Percentiles rank a stretch among this genome's conserved stretches.
Conservation (phyloP, 1,284 basidiomycete genomes). For the Sanghuangporus weigelae region DNA sequence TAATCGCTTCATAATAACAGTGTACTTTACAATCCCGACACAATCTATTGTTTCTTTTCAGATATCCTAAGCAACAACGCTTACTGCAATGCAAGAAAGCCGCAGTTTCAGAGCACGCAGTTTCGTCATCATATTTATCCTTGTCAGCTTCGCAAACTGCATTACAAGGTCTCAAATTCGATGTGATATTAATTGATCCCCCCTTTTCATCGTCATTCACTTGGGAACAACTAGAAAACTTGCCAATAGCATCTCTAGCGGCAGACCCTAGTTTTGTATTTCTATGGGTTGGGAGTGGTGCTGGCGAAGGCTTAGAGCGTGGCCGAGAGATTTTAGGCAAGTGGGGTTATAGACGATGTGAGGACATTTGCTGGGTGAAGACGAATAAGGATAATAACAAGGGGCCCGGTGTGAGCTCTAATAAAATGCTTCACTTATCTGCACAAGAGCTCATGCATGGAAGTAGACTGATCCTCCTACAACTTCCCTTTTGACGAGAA, state of each 20-base stretch:
- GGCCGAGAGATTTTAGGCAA: slow-evolving; percentile 87
- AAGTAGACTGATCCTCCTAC: slow-evolving; percentile 73
- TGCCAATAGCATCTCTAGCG: slow-evolving; percentile 81
- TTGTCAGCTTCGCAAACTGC: slow-evolving; percentile 24
- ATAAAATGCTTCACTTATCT: neutral
- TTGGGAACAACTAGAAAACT: slow-evolving; percentile 77
- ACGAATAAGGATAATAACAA: slow-evolving; percentile 70
- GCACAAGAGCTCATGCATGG: neutral
- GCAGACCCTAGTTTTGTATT: slow-evolving; percentile 93
- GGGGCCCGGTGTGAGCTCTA: slow-evolving; percentile 63
- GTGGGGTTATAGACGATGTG: slow-evolving; percentile 95
- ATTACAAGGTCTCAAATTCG: slow-evolving; percentile 60
- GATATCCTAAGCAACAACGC: slow-evolving; percentile 88
- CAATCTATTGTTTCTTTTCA: slow-evolving; percentile 27
- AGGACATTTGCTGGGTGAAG: slow-evolving; percentile 97
- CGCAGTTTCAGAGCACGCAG: slow-evolving; percentile 55
- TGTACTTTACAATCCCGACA: too few species aligned
- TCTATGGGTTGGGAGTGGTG: slow-evolving; percentile 93
- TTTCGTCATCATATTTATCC: slow-evolving; percentile 66
- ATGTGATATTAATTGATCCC: slow-evolving; percentile 90
- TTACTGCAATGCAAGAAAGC: slow-evolving; percentile 75
- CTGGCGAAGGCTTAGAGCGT: slow-evolving; percentile 85
- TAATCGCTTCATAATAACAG: neutral
- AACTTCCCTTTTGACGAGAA: slow-evolving; percentile 78
- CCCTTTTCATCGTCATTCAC: slow-evolving; percentile 78